Base-by-base conservation (phyloP, 805 yeast species). In the Clavispora carvajalis region DNA sequence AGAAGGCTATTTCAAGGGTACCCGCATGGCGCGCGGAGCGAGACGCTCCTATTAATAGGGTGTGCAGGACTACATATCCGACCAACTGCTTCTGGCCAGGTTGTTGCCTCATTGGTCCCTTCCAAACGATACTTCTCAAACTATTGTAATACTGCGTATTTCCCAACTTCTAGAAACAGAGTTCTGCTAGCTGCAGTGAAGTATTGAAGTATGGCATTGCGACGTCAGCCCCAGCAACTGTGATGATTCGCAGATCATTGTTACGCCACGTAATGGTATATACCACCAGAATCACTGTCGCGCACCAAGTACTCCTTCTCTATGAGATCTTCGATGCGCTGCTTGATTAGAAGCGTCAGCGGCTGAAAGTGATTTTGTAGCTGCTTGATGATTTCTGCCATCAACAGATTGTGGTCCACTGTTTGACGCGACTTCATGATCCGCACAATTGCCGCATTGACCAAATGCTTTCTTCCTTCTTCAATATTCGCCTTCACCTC, bases 391-490 rank as follows among this genome's bases (percentile, higher is more conserved):
- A 80, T 77, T 50, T 82, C 89, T 24, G 71, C 74, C n/a, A 85
- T 65, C 39, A 89, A 67, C 29, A 81, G 82, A 49, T 78, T 79
- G 55, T 85, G 91, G 19, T 59, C 67, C 40, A 82, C 50, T 1
- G 70, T 61, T 49, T 79, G 82, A 24, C 89, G 67, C 1, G 86
- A 73, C 62, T 89, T 89, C 91, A 89, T 81, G n/a, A 82, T 78
- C 38, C 96, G 71, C 5, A 89, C 95, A 41, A 89, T 75, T 0
- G 95, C 93, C 1, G 96, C 95, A 55, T 86, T 93, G 2, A 84
- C 67, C 53, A 82, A 85, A 40, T 73, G 71, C 43, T 77, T 71
- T 42, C 95, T 70, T 4, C 87, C 79, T 49, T 76, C 82, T 29
- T 73, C 72, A 22, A 87, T 67, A 26, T 69, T 63, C n/a, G 71